A percentile compares a stretch with the other conserved stretches of the same genome.
Evolutionary conservation across 441 rosid species (phyloP).

Genomic region (Euphorbia schlechtendalii): DNA sequence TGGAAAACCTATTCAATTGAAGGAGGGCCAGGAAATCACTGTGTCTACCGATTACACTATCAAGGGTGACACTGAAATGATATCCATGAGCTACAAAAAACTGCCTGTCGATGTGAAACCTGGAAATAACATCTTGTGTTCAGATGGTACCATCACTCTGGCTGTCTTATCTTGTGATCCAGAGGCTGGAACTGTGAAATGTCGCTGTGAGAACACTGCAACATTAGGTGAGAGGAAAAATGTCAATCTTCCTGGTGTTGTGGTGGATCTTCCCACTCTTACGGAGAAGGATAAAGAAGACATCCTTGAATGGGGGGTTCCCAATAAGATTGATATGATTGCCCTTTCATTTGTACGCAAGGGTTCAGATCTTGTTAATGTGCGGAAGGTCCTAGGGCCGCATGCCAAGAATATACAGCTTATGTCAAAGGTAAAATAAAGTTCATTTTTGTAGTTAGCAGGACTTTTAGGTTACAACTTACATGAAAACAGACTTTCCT

Average conservation of each 20-base stretch:
- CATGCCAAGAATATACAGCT: conserved; percentile 74
- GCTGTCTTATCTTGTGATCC: conserved; percentile 65
- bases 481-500: no score
- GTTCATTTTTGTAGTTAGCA: background rate
- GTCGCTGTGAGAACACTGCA: conserved; percentile 87
- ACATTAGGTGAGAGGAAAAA: conserved; percentile 93
- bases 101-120: conserved; percentile 73
- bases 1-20: conserved; percentile 69
- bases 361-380: conserved; percentile 83
- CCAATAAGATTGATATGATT: conserved; percentile 90
- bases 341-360: conserved; percentile 93
- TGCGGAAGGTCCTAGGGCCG: conserved; percentile 65
- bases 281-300: conserved; percentile 96
- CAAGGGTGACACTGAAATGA: conserved; percentile 63
- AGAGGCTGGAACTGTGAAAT: conserved; percentile 56
- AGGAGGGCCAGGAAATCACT: conserved; percentile 73
- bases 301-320: conserved; percentile 79
- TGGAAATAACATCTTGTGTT: conserved; percentile 78
- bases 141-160: conserved; percentile 89
- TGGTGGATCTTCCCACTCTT: conserved; percentile 89
- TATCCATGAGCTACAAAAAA: conserved; percentile 91
- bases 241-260: conserved; percentile 91
- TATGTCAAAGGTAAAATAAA: conserved; percentile 79
- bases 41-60: conserved; percentile 67
- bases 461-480: no score